Evolutionary conservation across 1,284 basidiomycete species (phyloP), one percentile per base, ranked within the genome.

Genomic region (Xerocomus amazonicus): DNA sequence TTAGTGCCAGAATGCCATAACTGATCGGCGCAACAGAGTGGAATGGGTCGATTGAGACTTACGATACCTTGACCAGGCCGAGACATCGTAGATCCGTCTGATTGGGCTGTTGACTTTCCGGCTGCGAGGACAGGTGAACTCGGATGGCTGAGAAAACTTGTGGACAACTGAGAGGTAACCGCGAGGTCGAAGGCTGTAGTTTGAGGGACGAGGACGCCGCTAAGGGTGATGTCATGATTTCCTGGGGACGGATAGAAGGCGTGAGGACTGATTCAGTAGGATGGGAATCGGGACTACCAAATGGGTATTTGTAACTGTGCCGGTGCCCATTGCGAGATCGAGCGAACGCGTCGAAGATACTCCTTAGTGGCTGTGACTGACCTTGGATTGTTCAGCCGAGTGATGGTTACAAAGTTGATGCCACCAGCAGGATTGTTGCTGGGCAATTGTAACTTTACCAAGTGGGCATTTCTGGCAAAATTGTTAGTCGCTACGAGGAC

Each of bases 371-470:
- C 28, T 35, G 36, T 37, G 28, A 36, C 53, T 28, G 28, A 79
- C 80, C 86, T 88, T 17, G 79, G 75, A 61, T 91, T 91, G 39
- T 64, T 73, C 40, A 91, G 62, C 45, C 72, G 63, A 0, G 83
- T 88, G 10, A 75, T 70, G 12, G 84, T 79, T 32, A 73, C 60
- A 55, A 86, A 84, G 59, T 86, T 68, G 59, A 91, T 83, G 31
- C 88, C 89, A 39, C 85, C 85, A 0, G 68, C 70, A 2, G 83
- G 80, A 63, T 80, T 78, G 59, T 90, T 86, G 35, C 79, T 79
- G 1, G 88, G 89, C n/a, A 91, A 71, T 61, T 82, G 78, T 57
- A 91, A 77, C 56, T 88, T 79, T 49, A 77, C 67, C 37, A 91
- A 71, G 42, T 67, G 53, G 39, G 88, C 79, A 59, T 80, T 75